Percentiles rank a stretch among this genome's conserved stretches.
phyloP scores from a whole-genome alignment of 2,329 filamentous ascomycete genomes.

The Bipolaris gigantea region DNA sequence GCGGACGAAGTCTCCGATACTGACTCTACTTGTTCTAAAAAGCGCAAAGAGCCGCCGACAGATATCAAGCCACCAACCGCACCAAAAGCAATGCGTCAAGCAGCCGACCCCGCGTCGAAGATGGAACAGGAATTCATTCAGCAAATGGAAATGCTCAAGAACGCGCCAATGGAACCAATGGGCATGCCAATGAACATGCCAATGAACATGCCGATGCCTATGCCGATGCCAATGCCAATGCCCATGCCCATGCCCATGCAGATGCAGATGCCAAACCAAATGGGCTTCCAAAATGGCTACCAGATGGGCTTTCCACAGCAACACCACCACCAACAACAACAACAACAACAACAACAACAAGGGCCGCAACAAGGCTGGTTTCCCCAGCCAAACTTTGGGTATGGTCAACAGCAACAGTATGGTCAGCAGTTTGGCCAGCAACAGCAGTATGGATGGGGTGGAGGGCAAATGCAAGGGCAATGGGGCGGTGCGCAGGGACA shows the following conservation, averaged over 20 bases:
- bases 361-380: slow-evolving; percentile 25
- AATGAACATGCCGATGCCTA: slow-evolving; percentile 34
- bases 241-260: slow-evolving; percentile 11
- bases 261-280: slow-evolving; percentile 3
- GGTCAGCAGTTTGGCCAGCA: slow-evolving; percentile 7
- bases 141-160: slow-evolving; percentile 50
- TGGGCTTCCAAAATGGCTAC: slow-evolving; percentile 4
- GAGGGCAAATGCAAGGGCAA: slow-evolving; percentile 7
- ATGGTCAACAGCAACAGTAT: slow-evolving; percentile 10
- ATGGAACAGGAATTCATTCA: slow-evolving; percentile 48
- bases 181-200: slow-evolving; percentile 19
- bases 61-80: slow-evolving; percentile 53
- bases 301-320: slow-evolving; percentile 18
- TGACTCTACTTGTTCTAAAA: slow-evolving; percentile 60
- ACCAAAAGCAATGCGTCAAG: slow-evolving; percentile 52
- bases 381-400: slow-evolving; percentile 58
- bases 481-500: slow-evolving; percentile 8
- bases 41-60: slow-evolving; percentile 77
- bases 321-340: too few species aligned
- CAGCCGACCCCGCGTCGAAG: slow-evolving; percentile 56
- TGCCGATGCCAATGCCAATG: slow-evolving; percentile 17
- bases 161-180: slow-evolving; percentile 44
- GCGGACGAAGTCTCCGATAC: slow-evolving; percentile 42
- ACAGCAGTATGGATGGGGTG: slow-evolving; percentile 17
- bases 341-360: slow-evolving; percentile 6